phyloP scores from a whole-genome alignment of 495 filamentous ascomycete genomes.

The Aspergillus carlsbadensis region DNA sequence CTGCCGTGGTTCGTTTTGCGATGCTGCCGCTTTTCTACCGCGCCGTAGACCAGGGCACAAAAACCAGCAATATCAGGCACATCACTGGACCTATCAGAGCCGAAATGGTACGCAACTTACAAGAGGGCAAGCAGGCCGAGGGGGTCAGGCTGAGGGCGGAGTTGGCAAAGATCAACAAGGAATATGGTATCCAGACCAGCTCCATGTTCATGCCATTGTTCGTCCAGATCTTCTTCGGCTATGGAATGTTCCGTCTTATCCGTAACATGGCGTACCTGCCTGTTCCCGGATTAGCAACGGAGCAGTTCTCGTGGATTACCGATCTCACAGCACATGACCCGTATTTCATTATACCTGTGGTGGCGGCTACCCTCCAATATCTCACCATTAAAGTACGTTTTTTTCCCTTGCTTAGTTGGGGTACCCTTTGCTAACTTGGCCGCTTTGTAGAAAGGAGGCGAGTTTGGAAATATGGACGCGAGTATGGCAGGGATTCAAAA shows the following conservation, averaged over 20 bases:
- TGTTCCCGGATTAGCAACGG: conserved; percentile 71
- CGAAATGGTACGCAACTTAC: conserved; percentile 43
- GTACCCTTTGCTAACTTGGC: background rate
- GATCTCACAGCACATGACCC: conserved; percentile 82
- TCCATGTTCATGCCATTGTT: conserved; percentile 55
- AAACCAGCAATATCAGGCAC: conserved; percentile 45
- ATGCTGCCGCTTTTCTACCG: conserved; percentile 64
- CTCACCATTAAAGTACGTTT: conserved; percentile 55
- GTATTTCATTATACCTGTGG: conserved; percentile 65
- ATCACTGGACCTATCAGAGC: conserved; percentile 27
- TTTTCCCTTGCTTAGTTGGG: background rate
- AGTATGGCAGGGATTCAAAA: conserved; percentile 34
- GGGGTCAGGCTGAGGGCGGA: conserved; percentile 43
- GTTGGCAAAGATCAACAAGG: conserved; percentile 46
- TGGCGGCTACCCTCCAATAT: conserved; percentile 49
- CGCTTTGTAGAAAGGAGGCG: conserved; percentile 51
- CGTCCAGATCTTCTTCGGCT: conserved; percentile 68
- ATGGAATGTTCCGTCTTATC: conserved; percentile 76
- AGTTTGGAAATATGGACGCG: conserved; percentile 34
- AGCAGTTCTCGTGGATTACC: conserved; percentile 71
- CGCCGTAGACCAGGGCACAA: conserved; percentile 58
- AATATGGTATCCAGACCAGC: conserved; percentile 52
- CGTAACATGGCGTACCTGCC: conserved; percentile 73
- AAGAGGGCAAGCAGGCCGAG: conserved; percentile 37
- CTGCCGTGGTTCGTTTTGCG: conserved; percentile 59